Evolutionary conservation across 2,329 filamentous ascomycete genomes (phyloP).

Genomic region (Macrophomina phaseolina): DNA sequence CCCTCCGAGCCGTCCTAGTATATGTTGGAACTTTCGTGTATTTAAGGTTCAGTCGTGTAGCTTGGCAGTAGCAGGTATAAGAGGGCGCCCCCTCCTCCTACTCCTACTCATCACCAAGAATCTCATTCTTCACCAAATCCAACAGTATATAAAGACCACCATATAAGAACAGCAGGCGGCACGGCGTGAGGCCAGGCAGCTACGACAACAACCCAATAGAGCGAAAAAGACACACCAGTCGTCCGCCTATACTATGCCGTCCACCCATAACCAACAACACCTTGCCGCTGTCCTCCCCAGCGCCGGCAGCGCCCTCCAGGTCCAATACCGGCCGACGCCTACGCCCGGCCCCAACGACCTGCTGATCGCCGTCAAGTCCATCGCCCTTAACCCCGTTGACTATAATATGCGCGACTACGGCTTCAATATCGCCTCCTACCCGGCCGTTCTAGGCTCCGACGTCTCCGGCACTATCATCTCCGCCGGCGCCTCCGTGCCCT

Average conservation of each 20-base stretch:
- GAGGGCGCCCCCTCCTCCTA: no score
- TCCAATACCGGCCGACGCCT: constrained; percentile 50
- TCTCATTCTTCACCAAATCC: no score
- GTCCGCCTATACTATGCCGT: background rate
- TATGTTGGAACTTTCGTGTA: no score
- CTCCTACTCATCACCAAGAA: no score
- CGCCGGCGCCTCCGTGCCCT: constrained; percentile 48
- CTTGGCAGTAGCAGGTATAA: no score
- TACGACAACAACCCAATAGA: no score
- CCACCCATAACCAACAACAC: background rate
- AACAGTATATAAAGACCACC: no score
- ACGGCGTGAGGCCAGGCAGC: no score
- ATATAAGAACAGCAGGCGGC: no score
- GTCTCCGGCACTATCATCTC: constrained; percentile 52
- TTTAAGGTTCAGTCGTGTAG: no score
- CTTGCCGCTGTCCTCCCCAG: constrained; percentile 24
- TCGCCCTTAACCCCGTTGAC: constrained; percentile 59
- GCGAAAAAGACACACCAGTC: no score
- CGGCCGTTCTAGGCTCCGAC: constrained; percentile 53
- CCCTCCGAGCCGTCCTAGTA: no score
- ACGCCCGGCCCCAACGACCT: constrained; percentile 55
- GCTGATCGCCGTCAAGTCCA: constrained; percentile 55
- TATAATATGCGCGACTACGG: constrained; percentile 49
- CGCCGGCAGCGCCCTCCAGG: constrained; percentile 38
- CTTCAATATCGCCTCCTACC: constrained; percentile 49